Conservation (phyloP, 2,329 filamentous ascomycete genomes). For the Sporothrix mexicana region DNA sequence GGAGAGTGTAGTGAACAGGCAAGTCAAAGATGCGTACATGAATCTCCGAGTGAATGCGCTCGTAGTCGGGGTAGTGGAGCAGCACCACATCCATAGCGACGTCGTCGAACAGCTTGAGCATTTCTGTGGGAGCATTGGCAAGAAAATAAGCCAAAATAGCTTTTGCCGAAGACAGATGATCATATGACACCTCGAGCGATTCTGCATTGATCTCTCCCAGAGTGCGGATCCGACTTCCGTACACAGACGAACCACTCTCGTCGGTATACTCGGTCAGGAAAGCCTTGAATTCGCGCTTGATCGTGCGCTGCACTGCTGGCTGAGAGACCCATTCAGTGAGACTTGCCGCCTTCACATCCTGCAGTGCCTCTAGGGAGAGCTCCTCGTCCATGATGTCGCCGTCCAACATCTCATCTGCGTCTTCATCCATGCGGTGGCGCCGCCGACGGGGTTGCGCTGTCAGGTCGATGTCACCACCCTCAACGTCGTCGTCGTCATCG, state of each 20-base stretch:
- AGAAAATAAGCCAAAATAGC: constrained; percentile 95
- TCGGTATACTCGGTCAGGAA: constrained; percentile 97
- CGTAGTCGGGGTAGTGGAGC: constrained; percentile 96
- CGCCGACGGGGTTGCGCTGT: constrained; percentile 83
- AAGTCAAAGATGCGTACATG: constrained; percentile 96
- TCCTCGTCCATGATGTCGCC: constrained; percentile 96
- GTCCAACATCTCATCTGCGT: constrained; percentile 88
- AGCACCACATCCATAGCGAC: constrained; percentile 96
- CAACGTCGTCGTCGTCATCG: constrained; percentile 89
- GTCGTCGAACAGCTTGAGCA: constrained; percentile 94
- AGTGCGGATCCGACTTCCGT: constrained; percentile 90
- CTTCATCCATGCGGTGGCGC: constrained; percentile 91
- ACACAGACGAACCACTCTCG: constrained; percentile 85
- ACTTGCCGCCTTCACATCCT: constrained; percentile 91
- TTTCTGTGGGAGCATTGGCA: constrained; percentile 92
- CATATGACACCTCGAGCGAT: constrained; percentile 93
- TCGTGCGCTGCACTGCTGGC: constrained; percentile 86
- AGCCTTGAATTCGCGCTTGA: constrained; percentile 95
- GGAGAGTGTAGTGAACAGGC: constrained; percentile 91
- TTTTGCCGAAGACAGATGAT: constrained; percentile 87
- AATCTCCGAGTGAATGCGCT: constrained; percentile 95
- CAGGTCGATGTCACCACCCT: constrained; percentile 81
- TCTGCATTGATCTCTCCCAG: constrained; percentile 98
- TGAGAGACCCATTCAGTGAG: constrained; percentile 95
- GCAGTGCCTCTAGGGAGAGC: constrained; percentile 85